phyloP scores from a whole-genome alignment of 352 stramenopile genomes.

The Phytophthora pinifolia region DNA sequence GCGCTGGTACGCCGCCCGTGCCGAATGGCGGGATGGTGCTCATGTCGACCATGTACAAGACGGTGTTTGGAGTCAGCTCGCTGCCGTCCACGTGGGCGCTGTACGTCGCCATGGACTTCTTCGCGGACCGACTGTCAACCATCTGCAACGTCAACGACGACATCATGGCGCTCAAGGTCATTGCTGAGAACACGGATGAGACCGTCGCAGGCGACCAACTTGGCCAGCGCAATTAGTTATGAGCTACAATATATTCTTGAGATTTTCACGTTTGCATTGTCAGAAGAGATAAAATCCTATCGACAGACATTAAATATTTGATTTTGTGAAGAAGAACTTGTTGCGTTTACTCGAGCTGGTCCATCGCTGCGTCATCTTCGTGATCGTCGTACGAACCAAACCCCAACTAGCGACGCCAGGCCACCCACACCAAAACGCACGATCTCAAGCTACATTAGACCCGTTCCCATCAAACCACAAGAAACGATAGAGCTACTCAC shows the following conservation, averaged over 20 bases:
- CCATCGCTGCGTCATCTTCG: slow-evolving; percentile 10
- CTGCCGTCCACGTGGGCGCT: slow-evolving; percentile 57
- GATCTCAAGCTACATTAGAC: slow-evolving; percentile 29
- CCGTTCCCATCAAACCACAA: background rate
- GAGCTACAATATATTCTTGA: background rate
- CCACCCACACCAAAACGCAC: slow-evolving; percentile 20
- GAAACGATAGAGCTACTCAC: slow-evolving; percentile 11
- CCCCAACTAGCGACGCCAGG: slow-evolving; percentile 24
- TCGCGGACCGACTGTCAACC: slow-evolving; percentile 64
- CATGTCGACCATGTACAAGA: slow-evolving; percentile 70
- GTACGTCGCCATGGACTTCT: slow-evolving; percentile 63
- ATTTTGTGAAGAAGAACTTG: too few relatives aligned
- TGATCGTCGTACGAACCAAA: slow-evolving; percentile 30
- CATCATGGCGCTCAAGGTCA: slow-evolving; percentile 76
- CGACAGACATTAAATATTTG: too few relatives aligned
- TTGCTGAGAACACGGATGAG: slow-evolving; percentile 72
- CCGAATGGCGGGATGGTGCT: slow-evolving; percentile 50
- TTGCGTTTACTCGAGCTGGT: slow-evolving; percentile 7
- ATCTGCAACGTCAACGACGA: slow-evolving; percentile 83
- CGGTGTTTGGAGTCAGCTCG: slow-evolving; percentile 46
- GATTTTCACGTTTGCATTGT: too few relatives aligned
- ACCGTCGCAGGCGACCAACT: slow-evolving; percentile 60
- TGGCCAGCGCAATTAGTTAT: slow-evolving; percentile 39
- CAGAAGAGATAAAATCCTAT: background rate
- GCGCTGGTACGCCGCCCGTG: slow-evolving; percentile 52